These are phyloP conservation scores for Spizellomyces sp. DNA, from an alignment of 192 early-diverging fungal species.

Conservation along the genomic window DNA sequence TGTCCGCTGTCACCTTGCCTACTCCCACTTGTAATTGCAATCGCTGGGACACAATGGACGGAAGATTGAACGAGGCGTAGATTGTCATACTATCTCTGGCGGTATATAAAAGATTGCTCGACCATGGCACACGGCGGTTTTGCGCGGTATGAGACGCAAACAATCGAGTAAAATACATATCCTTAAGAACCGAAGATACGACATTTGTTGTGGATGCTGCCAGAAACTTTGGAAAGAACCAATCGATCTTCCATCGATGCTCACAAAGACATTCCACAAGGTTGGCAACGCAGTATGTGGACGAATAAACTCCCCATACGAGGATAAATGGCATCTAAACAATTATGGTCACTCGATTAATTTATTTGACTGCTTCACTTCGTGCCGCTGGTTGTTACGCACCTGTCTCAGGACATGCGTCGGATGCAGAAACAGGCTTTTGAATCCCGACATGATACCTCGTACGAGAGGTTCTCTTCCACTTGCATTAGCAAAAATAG, in stretches of 20 bases:
- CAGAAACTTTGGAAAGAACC: conserved; percentile 40
- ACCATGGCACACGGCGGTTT: conserved; percentile 24
- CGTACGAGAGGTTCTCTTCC: conserved; percentile 26
- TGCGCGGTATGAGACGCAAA: conserved; percentile 16
- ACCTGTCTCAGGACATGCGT: conserved; percentile 30
- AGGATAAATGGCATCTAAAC: conserved; percentile 13
- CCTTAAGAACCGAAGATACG: conserved; percentile 36
- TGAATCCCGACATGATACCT: conserved; percentile 30
- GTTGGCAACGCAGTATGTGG: conserved; percentile 47
- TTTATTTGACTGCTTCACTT: too few relatives aligned
- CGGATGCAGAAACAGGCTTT: conserved; percentile 28
- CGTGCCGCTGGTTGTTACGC: not conserved
- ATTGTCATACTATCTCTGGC: conserved; percentile 42
- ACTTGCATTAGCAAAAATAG: conserved; percentile 45
- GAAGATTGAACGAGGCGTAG: conserved; percentile 42
- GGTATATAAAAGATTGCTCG: conserved; percentile 26
- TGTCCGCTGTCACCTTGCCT: conserved; percentile 1
- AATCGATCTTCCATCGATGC: not conserved
- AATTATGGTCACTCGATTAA: too few relatives aligned
- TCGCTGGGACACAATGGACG: conserved; percentile 18
- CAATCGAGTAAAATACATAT: conserved; percentile 36
- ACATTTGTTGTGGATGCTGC: conserved; percentile 39
- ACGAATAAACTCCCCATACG: conserved; percentile 37
- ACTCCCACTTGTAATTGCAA: not conserved
- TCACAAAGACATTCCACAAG: conserved; percentile 28